Conservation (phyloP, 176 grass and related monocot species). For the Poa annua region DNA sequence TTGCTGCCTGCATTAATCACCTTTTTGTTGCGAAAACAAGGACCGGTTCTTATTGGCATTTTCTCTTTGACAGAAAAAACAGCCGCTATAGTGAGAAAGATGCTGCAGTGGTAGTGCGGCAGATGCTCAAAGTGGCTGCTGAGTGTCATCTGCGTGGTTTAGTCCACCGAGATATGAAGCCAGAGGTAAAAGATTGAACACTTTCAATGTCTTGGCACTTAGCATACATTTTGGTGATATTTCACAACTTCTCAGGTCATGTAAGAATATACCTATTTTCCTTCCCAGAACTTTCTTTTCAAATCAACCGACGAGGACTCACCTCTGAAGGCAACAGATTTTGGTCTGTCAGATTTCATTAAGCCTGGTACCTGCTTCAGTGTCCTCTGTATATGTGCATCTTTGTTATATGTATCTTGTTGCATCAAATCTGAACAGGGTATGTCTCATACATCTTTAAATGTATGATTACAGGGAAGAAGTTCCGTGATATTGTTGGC, state of each 20-base stretch:
- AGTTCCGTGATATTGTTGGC: slow-evolving; percentile 94
- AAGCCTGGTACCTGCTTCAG: slow-evolving; percentile 67
- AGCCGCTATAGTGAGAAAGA: slow-evolving; percentile 99
- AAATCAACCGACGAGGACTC: slow-evolving; percentile 85
- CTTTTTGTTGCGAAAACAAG: slow-evolving; percentile 14
- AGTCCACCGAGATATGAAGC: slow-evolving; percentile 99
- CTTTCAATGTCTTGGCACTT: slow-evolving; percentile 35
- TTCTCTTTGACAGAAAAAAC: slow-evolving; percentile 68
- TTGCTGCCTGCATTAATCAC: slow-evolving; percentile 18
- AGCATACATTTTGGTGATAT: slow-evolving; percentile 56
- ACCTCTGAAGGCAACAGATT: slow-evolving; percentile 94
- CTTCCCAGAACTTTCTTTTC: slow-evolving; percentile 98
- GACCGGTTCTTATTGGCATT: slow-evolving; percentile 21
- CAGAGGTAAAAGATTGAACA: slow-evolving; percentile 70
- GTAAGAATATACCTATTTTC: slow-evolving; percentile 62
- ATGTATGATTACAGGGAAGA: slow-evolving; percentile 68
- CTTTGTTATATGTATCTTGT: slow-evolving; percentile 34
- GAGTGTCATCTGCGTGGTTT: slow-evolving; percentile 96
- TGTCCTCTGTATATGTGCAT: slow-evolving; percentile 11
- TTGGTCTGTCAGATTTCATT: slow-evolving; percentile 96
- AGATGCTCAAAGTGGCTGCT: slow-evolving; percentile 98
- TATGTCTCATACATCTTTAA: slow-evolving; percentile 11
- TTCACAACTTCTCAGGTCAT: slow-evolving; percentile 53
- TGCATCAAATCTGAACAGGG: slow-evolving; percentile 23
- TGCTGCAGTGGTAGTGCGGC: slow-evolving; percentile 88